Percentiles rank a stretch among this genome's conserved stretches.
Conservation (phyloP, 805 yeast genomes). For the Wickerhamiella sergipiensis region DNA sequence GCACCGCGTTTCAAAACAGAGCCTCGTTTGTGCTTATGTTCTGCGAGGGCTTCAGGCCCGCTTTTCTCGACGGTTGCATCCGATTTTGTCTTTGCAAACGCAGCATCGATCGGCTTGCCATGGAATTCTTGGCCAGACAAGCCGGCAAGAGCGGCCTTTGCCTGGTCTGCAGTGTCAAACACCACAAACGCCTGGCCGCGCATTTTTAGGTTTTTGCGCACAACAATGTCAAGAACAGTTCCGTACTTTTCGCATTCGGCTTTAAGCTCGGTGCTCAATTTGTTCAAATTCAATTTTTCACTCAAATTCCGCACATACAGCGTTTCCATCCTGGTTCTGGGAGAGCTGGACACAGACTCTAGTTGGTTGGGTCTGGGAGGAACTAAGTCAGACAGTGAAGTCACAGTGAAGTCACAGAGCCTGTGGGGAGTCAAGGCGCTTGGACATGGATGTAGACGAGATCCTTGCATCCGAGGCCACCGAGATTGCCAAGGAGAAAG, state of each 20-base stretch:
- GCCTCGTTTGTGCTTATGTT: neutral
- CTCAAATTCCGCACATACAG: slow-evolving; percentile 61
- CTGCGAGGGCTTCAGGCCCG: neutral
- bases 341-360: no score
- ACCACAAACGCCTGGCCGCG: slow-evolving; percentile 78
- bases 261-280: slow-evolving; percentile 33
- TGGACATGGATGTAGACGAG: neutral
- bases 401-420: no score
- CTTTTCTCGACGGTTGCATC: slow-evolving; percentile 25
- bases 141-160: slow-evolving; percentile 31
- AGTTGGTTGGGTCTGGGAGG: no score
- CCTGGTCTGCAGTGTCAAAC: slow-evolving; percentile 30
- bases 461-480: neutral
- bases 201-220: slow-evolving; percentile 48
- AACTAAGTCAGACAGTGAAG: no score
- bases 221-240: slow-evolving; percentile 35
- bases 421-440: no score
- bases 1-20: neutral
- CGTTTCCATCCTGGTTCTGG: slow-evolving; percentile 12
- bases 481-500: slow-evolving; percentile 18
- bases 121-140: slow-evolving; percentile 31
- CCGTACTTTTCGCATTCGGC: slow-evolving; percentile 35
- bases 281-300: slow-evolving; percentile 46
- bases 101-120: slow-evolving; percentile 36
- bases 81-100: slow-evolving; percentile 8